Conservation (phyloP, 23 red algal species). For the Gracilaria gracilis region DNA sequence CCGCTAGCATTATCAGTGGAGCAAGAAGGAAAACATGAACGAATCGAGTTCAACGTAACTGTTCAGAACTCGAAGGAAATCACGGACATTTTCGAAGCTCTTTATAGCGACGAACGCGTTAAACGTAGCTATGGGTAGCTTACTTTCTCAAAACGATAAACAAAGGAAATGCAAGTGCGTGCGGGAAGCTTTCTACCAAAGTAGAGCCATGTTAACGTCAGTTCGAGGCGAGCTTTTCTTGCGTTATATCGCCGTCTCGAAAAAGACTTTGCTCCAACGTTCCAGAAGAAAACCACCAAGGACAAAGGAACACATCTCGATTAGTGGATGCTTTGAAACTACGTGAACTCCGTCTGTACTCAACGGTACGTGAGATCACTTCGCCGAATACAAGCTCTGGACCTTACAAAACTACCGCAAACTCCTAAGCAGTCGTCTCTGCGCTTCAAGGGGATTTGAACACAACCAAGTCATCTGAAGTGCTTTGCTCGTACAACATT, state of each 20-base stretch:
- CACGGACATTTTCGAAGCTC: constrained; percentile 66
- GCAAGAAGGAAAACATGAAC: constrained; percentile 53
- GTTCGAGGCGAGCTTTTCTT: background rate
- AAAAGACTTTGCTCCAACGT: background rate
- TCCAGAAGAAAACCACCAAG: background rate
- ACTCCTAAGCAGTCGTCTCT: too few relatives aligned
- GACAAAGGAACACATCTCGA: background rate
- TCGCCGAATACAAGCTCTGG: too few relatives aligned
- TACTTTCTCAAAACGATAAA: background rate
- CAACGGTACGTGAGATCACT: too few relatives aligned
- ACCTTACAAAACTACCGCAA: too few relatives aligned
- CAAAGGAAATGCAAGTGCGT: background rate
- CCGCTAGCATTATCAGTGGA: constrained; percentile 27
- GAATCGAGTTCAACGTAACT: constrained; percentile 47
- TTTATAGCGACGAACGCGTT: constrained; percentile 43
- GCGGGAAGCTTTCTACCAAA: background rate
- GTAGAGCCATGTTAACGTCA: too few relatives aligned
- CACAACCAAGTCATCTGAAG: too few relatives aligned
- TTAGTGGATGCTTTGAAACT: too few relatives aligned
- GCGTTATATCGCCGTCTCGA: background rate
- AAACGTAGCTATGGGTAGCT: constrained; percentile 70
- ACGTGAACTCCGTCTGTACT: too few relatives aligned
- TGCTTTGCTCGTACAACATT: too few relatives aligned
- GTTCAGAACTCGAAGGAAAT: constrained; percentile 66
- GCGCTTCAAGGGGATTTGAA: too few relatives aligned